Evolutionary conservation across 129 eudicot species (phyloP).

Genomic region (Artemisia argyi): DNA sequence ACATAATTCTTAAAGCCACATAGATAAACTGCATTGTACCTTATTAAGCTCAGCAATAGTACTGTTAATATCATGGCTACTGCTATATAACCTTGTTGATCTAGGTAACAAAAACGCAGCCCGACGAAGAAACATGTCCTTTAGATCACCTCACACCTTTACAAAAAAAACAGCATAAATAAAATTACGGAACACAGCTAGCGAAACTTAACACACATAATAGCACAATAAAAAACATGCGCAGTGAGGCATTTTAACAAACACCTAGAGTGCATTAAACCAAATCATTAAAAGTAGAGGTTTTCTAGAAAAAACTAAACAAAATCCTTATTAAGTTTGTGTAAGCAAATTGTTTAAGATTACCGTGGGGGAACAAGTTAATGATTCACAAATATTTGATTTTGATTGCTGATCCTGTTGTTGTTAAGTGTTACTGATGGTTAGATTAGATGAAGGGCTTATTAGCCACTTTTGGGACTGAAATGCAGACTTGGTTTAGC

Average conservation of each 20-base stretch:
- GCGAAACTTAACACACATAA: slow-evolving; percentile 3
- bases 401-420: no score
- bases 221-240: neutral
- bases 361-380: no score
- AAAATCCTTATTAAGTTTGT: no score
- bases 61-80: slow-evolving; percentile 45
- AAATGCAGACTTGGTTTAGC: no score
- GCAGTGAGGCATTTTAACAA: slow-evolving; percentile 43
- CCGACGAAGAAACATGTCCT: slow-evolving; percentile 30
- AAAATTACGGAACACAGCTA: slow-evolving; percentile 6
- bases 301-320: no score
- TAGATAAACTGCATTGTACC: slow-evolving; percentile 35
- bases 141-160: slow-evolving; percentile 28
- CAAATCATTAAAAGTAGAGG: neutral
- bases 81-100: slow-evolving; percentile 26
- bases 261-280: slow-evolving; percentile 32
- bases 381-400: no score
- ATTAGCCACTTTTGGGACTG: no score
- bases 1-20: neutral
- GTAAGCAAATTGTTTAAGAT: no score
- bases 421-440: no score
- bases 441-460: no score
- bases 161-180: neutral
- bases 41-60: slow-evolving; percentile 71
- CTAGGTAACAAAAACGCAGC: slow-evolving; percentile 19